Conservation (phyloP, 1,139 yeast genomes). For the Candida tetrigidarum region DNA sequence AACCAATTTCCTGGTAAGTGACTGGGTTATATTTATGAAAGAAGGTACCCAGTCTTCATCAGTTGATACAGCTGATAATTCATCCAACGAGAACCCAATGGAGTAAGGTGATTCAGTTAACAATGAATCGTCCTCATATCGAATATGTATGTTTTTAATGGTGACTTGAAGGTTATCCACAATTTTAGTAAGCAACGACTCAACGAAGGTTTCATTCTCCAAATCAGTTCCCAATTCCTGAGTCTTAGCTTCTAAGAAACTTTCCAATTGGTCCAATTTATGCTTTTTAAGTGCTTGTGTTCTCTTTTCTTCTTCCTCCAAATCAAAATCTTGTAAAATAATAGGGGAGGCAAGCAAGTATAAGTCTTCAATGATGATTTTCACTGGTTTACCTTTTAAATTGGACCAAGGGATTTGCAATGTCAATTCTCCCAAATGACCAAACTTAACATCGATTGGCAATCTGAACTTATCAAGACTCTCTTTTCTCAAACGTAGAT, state of each 20-base stretch:
- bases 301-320: conserved; percentile 68
- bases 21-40: conserved; percentile 74
- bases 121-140: conserved; percentile 82
- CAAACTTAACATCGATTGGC: conserved; percentile 90
- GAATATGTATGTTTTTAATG: conserved; percentile 84
- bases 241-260: conserved; percentile 49
- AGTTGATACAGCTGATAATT: conserved; percentile 90
- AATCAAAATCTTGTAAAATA: conserved; percentile 53
- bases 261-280: conserved; percentile 70
- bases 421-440: conserved; percentile 87
- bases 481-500: conserved; percentile 76
- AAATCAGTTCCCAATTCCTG: conserved; percentile 46
- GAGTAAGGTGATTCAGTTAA: conserved; percentile 78
- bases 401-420: conserved; percentile 98
- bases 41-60: conserved; percentile 86
- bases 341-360: conserved; percentile 82
- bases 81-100: conserved; percentile 80
- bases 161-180: conserved; percentile 95
- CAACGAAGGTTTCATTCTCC: conserved; percentile 78
- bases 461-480: conserved; percentile 84
- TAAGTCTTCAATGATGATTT: conserved; percentile 86
- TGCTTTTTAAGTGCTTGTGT: conserved; percentile 69
- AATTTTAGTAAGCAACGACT: conserved; percentile 83
- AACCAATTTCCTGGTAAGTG: conserved; percentile 75
- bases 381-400: conserved; percentile 90